phyloP scores from a whole-genome alignment of 1,284 basidiomycete genomes.

The Leccinum colubrinum region DNA sequence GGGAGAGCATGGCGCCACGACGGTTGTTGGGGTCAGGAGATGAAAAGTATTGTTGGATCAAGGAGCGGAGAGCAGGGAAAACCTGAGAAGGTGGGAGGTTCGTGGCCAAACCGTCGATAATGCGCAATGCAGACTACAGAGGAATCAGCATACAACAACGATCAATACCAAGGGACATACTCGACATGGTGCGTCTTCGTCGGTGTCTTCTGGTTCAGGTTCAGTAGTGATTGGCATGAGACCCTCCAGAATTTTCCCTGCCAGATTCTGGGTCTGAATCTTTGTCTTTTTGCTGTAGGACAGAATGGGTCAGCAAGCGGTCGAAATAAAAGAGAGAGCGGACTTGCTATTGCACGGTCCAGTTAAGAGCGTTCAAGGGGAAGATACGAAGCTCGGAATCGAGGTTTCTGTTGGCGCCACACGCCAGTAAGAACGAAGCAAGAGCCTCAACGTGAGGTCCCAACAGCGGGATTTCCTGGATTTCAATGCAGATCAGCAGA shows the following conservation, averaged over 20 bases:
- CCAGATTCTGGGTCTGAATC: slow-evolving; percentile 53
- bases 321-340: neutral
- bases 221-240: slow-evolving; percentile 95
- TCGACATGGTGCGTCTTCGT: slow-evolving; percentile 89
- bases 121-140: slow-evolving; percentile 83
- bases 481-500: slow-evolving; percentile 1
- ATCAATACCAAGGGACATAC: slow-evolving; percentile 44
- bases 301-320: neutral
- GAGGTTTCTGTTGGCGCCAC: slow-evolving; percentile 79
- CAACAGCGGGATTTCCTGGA: slow-evolving; percentile 88
- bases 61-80: slow-evolving; percentile 87
- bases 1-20: slow-evolving; percentile 93
- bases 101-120: slow-evolving; percentile 93
- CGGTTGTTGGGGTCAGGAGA: slow-evolving; percentile 78
- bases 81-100: slow-evolving; percentile 94
- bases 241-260: slow-evolving; percentile 85
- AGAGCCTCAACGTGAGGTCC: slow-evolving; percentile 88
- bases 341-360: slow-evolving; percentile 88
- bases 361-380: slow-evolving; percentile 92
- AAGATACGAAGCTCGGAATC: slow-evolving; percentile 87
- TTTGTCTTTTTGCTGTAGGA: slow-evolving; percentile 79
- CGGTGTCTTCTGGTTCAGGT: slow-evolving; percentile 82
- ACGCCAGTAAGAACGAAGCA: slow-evolving; percentile 86
- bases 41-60: slow-evolving; percentile 83
- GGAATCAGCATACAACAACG: slow-evolving; percentile 14